phyloP scores from a whole-genome alignment of 169 alveolate genomes.

The Plasmodium chabaudi region DNA sequence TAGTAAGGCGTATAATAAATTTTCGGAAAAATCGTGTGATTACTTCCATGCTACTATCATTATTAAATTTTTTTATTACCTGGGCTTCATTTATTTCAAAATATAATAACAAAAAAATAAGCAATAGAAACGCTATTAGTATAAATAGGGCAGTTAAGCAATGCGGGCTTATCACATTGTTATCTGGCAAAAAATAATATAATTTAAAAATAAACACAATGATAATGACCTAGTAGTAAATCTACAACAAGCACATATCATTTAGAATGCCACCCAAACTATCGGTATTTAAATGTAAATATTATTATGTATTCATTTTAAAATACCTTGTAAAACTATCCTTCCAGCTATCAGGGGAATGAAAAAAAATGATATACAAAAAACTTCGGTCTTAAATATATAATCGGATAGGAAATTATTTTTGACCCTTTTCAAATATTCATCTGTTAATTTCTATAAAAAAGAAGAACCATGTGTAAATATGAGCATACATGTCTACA shows the following conservation, averaged over 20 bases:
- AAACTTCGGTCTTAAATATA: constrained; percentile 35
- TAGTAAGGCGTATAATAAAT: too few species aligned
- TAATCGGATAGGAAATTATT: constrained; percentile 18
- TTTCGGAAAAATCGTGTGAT: too few species aligned
- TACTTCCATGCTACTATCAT: too few species aligned
- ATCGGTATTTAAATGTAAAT: too few species aligned
- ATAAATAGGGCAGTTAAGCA: constrained; percentile 18
- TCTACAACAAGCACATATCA: too few species aligned
- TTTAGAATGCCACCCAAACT: too few species aligned
- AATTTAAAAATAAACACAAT: not conserved
- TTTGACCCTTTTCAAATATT: constrained; percentile 26
- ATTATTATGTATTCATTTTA: not conserved
- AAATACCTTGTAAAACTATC: constrained; percentile 16
- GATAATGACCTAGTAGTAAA: too few species aligned
- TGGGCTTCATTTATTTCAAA: constrained; percentile 46
- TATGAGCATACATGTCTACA: not conserved
- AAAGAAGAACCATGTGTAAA: constrained; percentile 1
- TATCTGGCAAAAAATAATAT: constrained; percentile 4
- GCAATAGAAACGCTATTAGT: constrained; percentile 12
- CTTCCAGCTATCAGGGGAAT: constrained; percentile 16
- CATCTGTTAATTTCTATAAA: constrained; percentile 23
- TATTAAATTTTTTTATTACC: constrained; percentile 6
- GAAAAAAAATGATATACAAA: constrained; percentile 22
- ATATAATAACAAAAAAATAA: constrained; percentile 23
- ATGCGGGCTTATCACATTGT: constrained; percentile 34